Base-by-base conservation (phyloP, 1,284 basidiomycete genomes). In the Somion occarium region DNA sequence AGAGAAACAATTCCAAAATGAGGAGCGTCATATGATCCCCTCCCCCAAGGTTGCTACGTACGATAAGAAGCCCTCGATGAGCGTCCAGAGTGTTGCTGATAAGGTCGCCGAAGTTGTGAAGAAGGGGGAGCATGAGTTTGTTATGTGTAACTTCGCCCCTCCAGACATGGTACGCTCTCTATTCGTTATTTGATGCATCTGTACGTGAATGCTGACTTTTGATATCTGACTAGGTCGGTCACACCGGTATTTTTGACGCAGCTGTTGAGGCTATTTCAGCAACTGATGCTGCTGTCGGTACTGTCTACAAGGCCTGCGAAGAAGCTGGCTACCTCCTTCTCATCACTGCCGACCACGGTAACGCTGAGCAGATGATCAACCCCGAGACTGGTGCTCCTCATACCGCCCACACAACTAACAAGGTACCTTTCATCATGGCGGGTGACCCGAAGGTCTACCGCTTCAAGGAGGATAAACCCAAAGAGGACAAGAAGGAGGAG, bases 91-190 rank as follows among this genome's bases (percentile, higher is more conserved):
- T 42, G 93, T 95, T 11, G 92, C 91, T 0, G 88, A 93, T 64
- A 92, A 91, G 69, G 91, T 95, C 12, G 89, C 89, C 2, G 85
- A 91, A 68, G 75, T 92, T n/a, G 79, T 95, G 57, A 78, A 78
- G 63, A 71, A 74, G 57, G 69, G 75, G 53, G 74, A 85, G 53
- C 78, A 88, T 61, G 88, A 94, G 48, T 94, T 95, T 66, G 80
- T 95, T 55, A 95, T 96, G 92, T 94, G 91, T 75, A 95, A 94
- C 73, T 94, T 94, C 69, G 93, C 93, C 23, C 93, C 93, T 45
- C 93, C 93, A 13, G 93, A 96, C 66, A 95, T 95, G 93, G 93
- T 86, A 49, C 45, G 69, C 66, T 11, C 7, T 46, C 20, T 37
- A 13, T 20, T n/a, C 44, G 27, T 2, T 30, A n/a, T 22, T n/a